These are phyloP conservation scores for Neopestalotiopsis rosae DNA, from an alignment of 2,329 filamentous ascomycete genomes.

Conservation along the genomic window DNA sequence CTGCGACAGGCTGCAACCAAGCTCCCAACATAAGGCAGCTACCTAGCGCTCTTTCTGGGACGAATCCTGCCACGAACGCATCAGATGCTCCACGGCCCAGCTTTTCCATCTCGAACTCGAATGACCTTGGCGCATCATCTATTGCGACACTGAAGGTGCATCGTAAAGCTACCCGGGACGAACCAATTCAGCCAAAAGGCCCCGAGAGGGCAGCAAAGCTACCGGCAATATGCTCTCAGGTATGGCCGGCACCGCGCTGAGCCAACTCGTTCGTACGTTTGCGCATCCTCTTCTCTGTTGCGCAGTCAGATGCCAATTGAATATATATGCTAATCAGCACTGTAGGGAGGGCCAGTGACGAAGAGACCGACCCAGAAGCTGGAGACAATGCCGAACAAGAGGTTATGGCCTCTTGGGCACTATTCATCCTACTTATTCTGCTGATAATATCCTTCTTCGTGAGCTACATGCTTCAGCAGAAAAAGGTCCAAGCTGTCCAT, in stretches of 20 bases:
- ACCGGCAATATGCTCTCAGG: conserved; percentile 41
- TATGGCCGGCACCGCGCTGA: conserved; percentile 41
- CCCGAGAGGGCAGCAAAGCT: conserved; percentile 3
- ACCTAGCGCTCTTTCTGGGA: neutral
- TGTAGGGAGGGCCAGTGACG: conserved; percentile 49
- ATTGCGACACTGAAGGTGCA: neutral
- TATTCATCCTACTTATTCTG: conserved; percentile 95
- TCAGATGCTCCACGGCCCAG: neutral
- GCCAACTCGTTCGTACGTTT: conserved; percentile 44
- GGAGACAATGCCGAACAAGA: conserved; percentile 86
- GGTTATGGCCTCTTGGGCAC: conserved; percentile 93
- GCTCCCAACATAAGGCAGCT: neutral
- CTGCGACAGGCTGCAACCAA: neutral
- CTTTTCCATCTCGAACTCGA: neutral
- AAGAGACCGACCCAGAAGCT: conserved; percentile 57
- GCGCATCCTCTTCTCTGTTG: neutral
- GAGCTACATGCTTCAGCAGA: conserved; percentile 95
- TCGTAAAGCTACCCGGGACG: conserved; percentile 4
- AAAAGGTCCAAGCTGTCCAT: conserved; percentile 95
- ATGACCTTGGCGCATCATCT: neutral
- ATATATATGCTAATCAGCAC: conserved; percentile 24
- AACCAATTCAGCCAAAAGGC: neutral
- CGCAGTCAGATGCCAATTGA: neutral
- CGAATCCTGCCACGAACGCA: neutral
- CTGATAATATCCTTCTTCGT: conserved; percentile 95